phyloP scores from a whole-genome alignment of 2,329 filamentous ascomycete genomes.

The Lasiodiplodia sp. region DNA sequence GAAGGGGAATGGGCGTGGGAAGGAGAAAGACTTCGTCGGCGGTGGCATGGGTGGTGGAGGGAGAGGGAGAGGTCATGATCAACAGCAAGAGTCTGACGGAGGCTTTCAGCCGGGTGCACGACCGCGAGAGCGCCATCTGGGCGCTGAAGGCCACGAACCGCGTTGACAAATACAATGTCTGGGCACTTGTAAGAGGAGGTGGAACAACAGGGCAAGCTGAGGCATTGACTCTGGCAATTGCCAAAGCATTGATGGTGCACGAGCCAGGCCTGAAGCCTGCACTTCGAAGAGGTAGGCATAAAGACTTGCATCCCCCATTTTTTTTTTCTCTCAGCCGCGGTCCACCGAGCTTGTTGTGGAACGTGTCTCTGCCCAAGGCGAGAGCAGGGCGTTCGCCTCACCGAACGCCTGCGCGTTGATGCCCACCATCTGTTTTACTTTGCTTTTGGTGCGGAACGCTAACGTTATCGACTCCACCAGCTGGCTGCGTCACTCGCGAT shows the following conservation, averaged over 20 bases:
- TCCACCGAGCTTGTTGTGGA: slow-evolving; percentile 7
- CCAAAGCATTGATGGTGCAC: slow-evolving; percentile 86
- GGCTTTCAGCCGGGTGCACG: slow-evolving; percentile 86
- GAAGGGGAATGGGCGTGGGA: slow-evolving; percentile 80
- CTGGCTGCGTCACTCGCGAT: slow-evolving; percentile 91
- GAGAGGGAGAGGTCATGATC: slow-evolving; percentile 85
- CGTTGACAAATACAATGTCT: slow-evolving; percentile 96
- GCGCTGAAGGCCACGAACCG: slow-evolving; percentile 81
- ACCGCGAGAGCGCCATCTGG: slow-evolving; percentile 94
- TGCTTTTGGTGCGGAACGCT: slow-evolving; percentile 44
- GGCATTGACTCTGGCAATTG: slow-evolving; percentile 87
- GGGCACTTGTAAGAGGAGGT: slow-evolving; percentile 82
- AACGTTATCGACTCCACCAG: slow-evolving; percentile 61
- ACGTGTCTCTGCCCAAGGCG: slow-evolving; percentile 3
- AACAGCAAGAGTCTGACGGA: slow-evolving; percentile 88
- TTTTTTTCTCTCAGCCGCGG: slow-evolving; percentile 6
- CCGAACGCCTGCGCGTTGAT: slow-evolving; percentile 13
- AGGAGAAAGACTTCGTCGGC: slow-evolving; percentile 88
- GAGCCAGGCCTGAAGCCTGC: slow-evolving; percentile 91
- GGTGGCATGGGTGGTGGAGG: slow-evolving; percentile 87
- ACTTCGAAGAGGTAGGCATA: slow-evolving; percentile 81
- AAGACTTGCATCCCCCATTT: slow-evolving; percentile 2
- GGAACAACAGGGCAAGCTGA: slow-evolving; percentile 96
- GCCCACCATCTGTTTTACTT: slow-evolving; percentile 18
- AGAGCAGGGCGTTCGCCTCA: slow-evolving; percentile 17